phyloP scores from a whole-genome alignment of 352 stramenopile species.

The Phytophthora idaei region DNA sequence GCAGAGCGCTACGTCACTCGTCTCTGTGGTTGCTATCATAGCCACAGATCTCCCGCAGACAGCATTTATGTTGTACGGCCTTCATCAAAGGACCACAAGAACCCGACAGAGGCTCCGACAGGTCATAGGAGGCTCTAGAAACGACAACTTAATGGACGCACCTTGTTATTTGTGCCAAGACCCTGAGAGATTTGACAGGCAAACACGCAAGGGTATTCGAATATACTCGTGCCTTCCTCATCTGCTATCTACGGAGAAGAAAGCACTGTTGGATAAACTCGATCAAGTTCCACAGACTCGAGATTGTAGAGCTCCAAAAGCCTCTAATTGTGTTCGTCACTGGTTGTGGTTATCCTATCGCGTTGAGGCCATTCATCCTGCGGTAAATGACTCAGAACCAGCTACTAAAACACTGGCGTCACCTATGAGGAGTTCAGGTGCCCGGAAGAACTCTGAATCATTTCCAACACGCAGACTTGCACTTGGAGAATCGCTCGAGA shows the following conservation, averaged over 20 bases:
- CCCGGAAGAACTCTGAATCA: neutral
- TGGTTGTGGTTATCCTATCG: slow-evolving; percentile 1
- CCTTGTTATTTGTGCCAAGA: slow-evolving; percentile 1
- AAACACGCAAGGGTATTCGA: neutral
- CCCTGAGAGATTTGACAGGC: slow-evolving; percentile 20
- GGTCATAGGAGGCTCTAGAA: neutral
- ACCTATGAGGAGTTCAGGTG: neutral
- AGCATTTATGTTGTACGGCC: slow-evolving; percentile 14
- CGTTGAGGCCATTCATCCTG: neutral
- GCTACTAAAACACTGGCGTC: neutral
- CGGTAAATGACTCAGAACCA: neutral
- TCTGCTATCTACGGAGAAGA: slow-evolving; percentile 8
- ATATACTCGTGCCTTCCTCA: slow-evolving; percentile 17
- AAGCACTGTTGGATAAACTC: slow-evolving; percentile 9
- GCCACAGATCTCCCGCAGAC: slow-evolving; percentile 17
- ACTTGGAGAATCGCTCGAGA: slow-evolving; percentile 13
- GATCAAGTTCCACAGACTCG: neutral
- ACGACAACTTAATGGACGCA: slow-evolving; percentile 1
- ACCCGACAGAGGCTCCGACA: slow-evolving; percentile 2
- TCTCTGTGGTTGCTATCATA: slow-evolving; percentile 10
- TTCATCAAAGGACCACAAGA: slow-evolving; percentile 13
- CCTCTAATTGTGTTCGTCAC: neutral
- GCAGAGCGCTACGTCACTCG: slow-evolving; percentile 16
- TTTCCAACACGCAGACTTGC: neutral
- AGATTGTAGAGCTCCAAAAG: neutral